Evolutionary conservation across 1,284 basidiomycete genomes (phyloP).

Genomic region (Porodaedalea pini): DNA sequence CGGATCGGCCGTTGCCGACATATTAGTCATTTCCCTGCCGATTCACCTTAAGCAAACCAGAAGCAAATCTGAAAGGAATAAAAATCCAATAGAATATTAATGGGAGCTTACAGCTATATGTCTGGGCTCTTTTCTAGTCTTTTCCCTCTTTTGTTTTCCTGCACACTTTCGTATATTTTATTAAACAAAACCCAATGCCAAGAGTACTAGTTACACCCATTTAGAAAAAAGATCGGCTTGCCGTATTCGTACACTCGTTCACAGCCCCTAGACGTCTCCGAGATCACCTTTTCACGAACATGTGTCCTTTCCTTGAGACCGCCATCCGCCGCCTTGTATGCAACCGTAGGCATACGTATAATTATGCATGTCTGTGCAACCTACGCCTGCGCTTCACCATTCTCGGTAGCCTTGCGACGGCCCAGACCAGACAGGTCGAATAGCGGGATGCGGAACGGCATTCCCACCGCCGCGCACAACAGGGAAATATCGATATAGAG

Average conservation of each 20-base stretch:
- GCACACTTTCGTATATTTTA: too few relatives aligned
- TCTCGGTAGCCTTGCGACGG: not conserved
- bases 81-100: too few relatives aligned
- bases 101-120: too few relatives aligned
- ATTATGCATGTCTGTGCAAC: not conserved
- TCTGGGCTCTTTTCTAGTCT: too few relatives aligned
- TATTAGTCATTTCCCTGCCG: too few relatives aligned
- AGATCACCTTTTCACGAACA: not conserved
- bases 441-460: constrained; percentile 22
- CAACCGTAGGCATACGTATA: too few relatives aligned
- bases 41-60: too few relatives aligned
- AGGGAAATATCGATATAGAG: constrained; percentile 23
- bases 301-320: too few relatives aligned
- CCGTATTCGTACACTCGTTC: not conserved
- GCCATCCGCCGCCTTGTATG: not conserved
- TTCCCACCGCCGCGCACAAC: constrained; percentile 22
- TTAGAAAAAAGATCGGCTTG: constrained; percentile 1
- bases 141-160: too few relatives aligned
- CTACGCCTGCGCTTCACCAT: not conserved
- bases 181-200: too few relatives aligned
- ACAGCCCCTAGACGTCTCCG: not conserved
- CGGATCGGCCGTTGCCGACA: not conserved
- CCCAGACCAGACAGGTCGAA: constrained; percentile 21
- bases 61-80: too few relatives aligned
- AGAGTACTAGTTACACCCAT: too few relatives aligned